Evolutionary conservation across 371 early-diverging fungal genomes (phyloP).

Genomic region (Saksenaea oblongispora): DNA sequence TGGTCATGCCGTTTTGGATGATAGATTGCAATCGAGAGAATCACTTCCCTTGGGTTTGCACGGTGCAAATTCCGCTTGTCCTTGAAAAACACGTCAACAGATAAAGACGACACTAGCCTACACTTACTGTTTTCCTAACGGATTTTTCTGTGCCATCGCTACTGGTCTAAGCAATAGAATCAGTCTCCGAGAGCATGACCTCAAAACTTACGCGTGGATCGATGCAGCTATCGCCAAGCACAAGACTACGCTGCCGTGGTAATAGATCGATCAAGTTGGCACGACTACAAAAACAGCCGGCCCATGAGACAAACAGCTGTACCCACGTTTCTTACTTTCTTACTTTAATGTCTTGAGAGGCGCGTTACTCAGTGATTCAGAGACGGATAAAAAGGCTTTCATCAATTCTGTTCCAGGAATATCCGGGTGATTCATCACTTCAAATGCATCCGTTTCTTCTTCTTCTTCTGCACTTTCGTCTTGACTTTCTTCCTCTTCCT

Average conservation of each 20-base stretch:
- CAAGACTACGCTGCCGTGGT: slow-evolving; percentile 19
- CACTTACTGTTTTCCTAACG: not conserved
- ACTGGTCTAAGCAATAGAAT: too few relatives aligned
- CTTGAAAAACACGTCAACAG: not conserved
- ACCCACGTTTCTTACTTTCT: too few relatives aligned
- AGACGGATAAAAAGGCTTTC: slow-evolving; percentile 12
- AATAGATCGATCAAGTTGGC: slow-evolving; percentile 4
- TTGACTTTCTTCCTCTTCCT: slow-evolving; percentile 1
- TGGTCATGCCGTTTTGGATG: slow-evolving; percentile 20
- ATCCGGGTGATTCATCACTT: not conserved
- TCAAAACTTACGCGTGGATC: not conserved
- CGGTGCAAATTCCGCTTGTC: not conserved
- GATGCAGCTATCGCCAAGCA: not conserved
- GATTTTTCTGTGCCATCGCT: not conserved
- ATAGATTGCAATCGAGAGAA: slow-evolving; percentile 34
- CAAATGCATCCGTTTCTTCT: not conserved
- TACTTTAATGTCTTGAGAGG: slow-evolving; percentile 29
- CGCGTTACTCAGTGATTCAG: slow-evolving; percentile 12
- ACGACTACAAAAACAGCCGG: too few relatives aligned
- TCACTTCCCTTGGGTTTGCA: slow-evolving; percentile 5
- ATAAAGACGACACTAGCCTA: not conserved
- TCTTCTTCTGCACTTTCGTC: slow-evolving; percentile 13
- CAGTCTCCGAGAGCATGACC: too few relatives aligned
- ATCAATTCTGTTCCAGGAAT: slow-evolving; percentile 16
- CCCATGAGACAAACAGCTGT: too few relatives aligned